Conservation (phyloP, 331 rosid species). For the Malus hybrid region DNA sequence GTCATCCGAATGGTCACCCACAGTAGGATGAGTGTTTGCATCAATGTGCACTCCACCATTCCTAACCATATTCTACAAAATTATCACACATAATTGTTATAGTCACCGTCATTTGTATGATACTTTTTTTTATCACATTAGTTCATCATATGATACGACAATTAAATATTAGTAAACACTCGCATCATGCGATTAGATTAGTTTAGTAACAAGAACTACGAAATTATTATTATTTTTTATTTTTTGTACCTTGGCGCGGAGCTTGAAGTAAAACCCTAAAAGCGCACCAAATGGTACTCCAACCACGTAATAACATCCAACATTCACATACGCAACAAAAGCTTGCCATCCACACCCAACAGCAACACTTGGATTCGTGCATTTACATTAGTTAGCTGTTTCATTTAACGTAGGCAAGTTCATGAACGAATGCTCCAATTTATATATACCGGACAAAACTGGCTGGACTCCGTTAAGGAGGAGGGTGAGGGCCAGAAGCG, state of each 20-base stretch:
- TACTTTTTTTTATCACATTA: too few species aligned
- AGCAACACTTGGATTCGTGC: slow-evolving; percentile 41
- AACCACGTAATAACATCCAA: slow-evolving; percentile 43
- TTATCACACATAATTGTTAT: too few species aligned
- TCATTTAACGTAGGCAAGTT: not conserved
- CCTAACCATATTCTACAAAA: slow-evolving; percentile 66
- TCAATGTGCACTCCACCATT: slow-evolving; percentile 53
- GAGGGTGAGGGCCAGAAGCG: slow-evolving; percentile 33
- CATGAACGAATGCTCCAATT: not conserved
- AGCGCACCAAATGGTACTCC: slow-evolving; percentile 49
- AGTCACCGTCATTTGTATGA: too few species aligned
- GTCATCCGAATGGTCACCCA: slow-evolving; percentile 57
- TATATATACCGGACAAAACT: slow-evolving; percentile 33
- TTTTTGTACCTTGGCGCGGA: slow-evolving; percentile 52
- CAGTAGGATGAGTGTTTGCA: slow-evolving; percentile 54
- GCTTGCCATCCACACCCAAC: slow-evolving; percentile 76
- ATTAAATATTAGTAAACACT: not conserved
- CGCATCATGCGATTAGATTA: too few species aligned
- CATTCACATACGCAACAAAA: slow-evolving; percentile 55
- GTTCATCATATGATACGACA: not conserved
- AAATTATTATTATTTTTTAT: too few species aligned
- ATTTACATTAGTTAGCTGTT: not conserved
- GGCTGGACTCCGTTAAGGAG: slow-evolving; percentile 51
- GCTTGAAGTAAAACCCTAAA: slow-evolving; percentile 48
- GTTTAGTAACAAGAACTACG: not conserved